Evolutionary conservation across 1,284 basidiomycete species (phyloP), one percentile per base, ranked within the genome.

Genomic region (Rhizopogon parksii): DNA sequence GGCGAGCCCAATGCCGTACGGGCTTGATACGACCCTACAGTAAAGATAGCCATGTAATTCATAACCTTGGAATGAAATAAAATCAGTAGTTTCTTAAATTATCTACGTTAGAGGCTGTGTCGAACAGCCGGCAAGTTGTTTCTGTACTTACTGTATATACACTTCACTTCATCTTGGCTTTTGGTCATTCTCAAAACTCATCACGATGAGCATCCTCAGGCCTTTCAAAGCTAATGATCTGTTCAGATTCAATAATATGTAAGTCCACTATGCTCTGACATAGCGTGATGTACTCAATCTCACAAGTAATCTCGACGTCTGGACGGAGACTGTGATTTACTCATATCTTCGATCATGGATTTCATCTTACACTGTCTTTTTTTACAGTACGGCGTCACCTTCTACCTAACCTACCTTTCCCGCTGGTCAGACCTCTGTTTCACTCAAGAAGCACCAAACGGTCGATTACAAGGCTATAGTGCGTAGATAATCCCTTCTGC

Each of bases 181-280:
- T 2, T 8, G 24, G 8, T 7, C 8, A 3, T 30, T 30, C 40
- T 25, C 19, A 42, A 14, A 47, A 30, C n/a, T 24, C 17, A 19
- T n/a, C 36, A 40, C 52, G 12, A 94, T 94, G 91, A 91, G 88
- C 60, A 67, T 91, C 35, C 72, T 91, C 2, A 78, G 92, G 43
- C 85, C 91, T 11, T 93, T 95, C 72, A 77, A 78, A 61, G 90
- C 91, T 12, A 80, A 82, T 0, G 92, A 95, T 65, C 77, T 95
- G 68, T 94, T 95, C 77, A 85, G 79, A 59, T 95, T 94, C 72
- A 95, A 95, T 67, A 91, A 92, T 63, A 77, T 91, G 89, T 88
- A 59, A 58, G 77, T 67, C 6, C 49, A 14, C 15, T 15, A 30
- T 24, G 48, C 47, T 15, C 27, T 19, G 4, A 24, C 21, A 3